Base-by-base conservation (phyloP, 805 yeast species). In the Wickerhamomyces hampshirensis region DNA sequence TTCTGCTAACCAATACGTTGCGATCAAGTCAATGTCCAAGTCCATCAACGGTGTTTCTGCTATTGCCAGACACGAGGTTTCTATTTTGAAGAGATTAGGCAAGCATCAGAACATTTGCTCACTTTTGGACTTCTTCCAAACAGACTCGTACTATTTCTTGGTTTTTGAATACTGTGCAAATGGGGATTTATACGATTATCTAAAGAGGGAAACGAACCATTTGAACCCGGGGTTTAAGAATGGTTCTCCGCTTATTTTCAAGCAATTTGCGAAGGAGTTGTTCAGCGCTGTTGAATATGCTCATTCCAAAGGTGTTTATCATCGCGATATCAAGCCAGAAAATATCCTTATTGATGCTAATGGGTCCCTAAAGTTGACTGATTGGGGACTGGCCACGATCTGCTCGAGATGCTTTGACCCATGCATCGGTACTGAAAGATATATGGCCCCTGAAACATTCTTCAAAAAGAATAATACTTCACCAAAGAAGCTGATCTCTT, bases 361-460 rank as follows among this genome's bases (percentile, higher is more conserved):
- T 34, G 78, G 80, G 31, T 55, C 69, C 19, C 65, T 80, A 33
- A 81, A 81, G 55, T 59, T 81, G 32, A 79, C 85, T 38, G 88
- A 81, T 55, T 81, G 86, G 85, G 89, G 89, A 0, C 68, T 80
- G 34, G 72, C 84, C 16, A 74, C 81, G 2, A 47, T 51, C 4
- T 40, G 44, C 3, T 37, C 49, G n/a, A 41, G 46, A 28, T 56
- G 64, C 14, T 43, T 37, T 9, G 68, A 61, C 23, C 54, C 58
- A 13, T 53, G 60, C 26, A 56, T 86, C 42, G 96, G 96, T 19
- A 80, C 89, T 17, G 95, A 86, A 58, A 74, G 91, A 44, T 88
- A 87, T 59, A 82, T 89, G 86, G 94, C 96, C 2, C 97, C 97
- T 4, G 97, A 88, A 59, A 70, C 88, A 34, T 79, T 81, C 44